Conservation (phyloP, 2,329 filamentous ascomycete species). For the Ascochyta rabiei region DNA sequence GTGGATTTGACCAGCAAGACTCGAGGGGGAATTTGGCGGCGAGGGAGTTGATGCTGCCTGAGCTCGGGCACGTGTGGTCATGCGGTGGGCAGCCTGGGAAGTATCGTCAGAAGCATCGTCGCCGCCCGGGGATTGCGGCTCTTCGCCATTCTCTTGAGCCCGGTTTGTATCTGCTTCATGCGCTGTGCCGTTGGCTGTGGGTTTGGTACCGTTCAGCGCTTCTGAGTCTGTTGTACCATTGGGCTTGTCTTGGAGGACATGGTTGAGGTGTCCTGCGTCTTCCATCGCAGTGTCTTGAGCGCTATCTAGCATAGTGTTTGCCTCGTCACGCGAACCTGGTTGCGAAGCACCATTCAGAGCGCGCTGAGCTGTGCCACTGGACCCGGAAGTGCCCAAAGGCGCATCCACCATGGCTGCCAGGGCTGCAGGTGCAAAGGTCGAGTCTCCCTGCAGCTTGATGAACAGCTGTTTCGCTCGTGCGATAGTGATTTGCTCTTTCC, state of each 20-base stretch:
- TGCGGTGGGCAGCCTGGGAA: conserved; percentile 55
- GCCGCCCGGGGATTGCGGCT: conserved; percentile 25
- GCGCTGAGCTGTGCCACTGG: conserved; percentile 17
- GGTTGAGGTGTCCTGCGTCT: conserved; percentile 29
- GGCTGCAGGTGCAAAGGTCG: conserved; percentile 66
- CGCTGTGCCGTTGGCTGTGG: conserved; percentile 31
- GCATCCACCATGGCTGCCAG: conserved; percentile 55
- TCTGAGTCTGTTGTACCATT: conserved; percentile 19
- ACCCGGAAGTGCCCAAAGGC: conserved; percentile 26
- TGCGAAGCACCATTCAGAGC: conserved; percentile 18
- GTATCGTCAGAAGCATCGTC: conserved; percentile 52
- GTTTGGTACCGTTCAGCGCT: conserved; percentile 24
- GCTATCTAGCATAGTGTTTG: conserved; percentile 20
- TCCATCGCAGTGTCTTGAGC: conserved; percentile 39
- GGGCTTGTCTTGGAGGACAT: conserved; percentile 11
- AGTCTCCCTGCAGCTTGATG: conserved; percentile 76
- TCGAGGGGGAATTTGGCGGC: conserved; percentile 54
- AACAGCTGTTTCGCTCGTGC: conserved; percentile 77
- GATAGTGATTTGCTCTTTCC: conserved; percentile 74
- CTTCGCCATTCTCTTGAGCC: conserved; percentile 33
- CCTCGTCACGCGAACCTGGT: conserved; percentile 16
- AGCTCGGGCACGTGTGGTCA: conserved; percentile 62
- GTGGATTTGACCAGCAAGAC: conserved; percentile 66
- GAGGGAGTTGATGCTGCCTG: conserved; percentile 50
- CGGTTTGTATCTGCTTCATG: conserved; percentile 20